Conservation (phyloP, 495 filamentous ascomycete genomes). For the Neurospora cerealis region DNA sequence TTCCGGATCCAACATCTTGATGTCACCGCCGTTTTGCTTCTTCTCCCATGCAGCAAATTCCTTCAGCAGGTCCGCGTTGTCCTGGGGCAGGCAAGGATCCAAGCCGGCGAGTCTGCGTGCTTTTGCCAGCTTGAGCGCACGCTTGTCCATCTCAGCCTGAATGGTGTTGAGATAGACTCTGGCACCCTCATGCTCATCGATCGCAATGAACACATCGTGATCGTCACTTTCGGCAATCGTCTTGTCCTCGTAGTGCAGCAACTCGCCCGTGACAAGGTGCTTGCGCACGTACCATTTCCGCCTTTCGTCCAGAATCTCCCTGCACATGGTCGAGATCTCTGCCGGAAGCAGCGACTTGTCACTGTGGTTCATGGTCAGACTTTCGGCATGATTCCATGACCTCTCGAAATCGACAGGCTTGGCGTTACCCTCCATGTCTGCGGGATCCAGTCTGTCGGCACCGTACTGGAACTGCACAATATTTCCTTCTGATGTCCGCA, state of each 20-base stretch:
- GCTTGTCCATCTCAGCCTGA: conserved; percentile 49
- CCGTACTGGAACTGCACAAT: conserved; percentile 97
- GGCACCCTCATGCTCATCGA: conserved; percentile 80
- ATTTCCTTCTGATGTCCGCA: conserved; percentile 71
- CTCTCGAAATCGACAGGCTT: conserved; percentile 89
- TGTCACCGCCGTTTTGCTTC: conserved; percentile 4
- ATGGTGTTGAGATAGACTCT: conserved; percentile 74
- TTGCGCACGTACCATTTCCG: conserved; percentile 55
- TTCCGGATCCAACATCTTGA: conserved; percentile 1
- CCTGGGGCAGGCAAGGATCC: conserved; percentile 19
- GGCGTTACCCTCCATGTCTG: conserved; percentile 94
- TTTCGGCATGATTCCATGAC: conserved; percentile 79
- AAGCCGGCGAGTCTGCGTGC: conserved; percentile 34
- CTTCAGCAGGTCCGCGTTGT: conserved; percentile 6
- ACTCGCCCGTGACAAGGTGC: conserved; percentile 34
- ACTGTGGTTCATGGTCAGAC: conserved; percentile 65
- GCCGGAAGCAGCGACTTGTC: conserved; percentile 59
- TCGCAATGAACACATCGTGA: conserved; percentile 24
- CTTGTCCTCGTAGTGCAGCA: conserved; percentile 53
- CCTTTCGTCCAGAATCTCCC: conserved; percentile 52
- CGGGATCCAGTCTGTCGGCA: conserved; percentile 87
- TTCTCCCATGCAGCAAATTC: conserved; percentile 11
- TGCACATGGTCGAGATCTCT: conserved; percentile 60
- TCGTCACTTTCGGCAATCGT: conserved; percentile 42
- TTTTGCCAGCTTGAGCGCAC: conserved; percentile 39